A percentile compares a stretch with the other conserved stretches of the same genome.
phyloP scores from a whole-genome alignment of 805 yeast genomes.

The Nakazawaea wickerhamii region DNA sequence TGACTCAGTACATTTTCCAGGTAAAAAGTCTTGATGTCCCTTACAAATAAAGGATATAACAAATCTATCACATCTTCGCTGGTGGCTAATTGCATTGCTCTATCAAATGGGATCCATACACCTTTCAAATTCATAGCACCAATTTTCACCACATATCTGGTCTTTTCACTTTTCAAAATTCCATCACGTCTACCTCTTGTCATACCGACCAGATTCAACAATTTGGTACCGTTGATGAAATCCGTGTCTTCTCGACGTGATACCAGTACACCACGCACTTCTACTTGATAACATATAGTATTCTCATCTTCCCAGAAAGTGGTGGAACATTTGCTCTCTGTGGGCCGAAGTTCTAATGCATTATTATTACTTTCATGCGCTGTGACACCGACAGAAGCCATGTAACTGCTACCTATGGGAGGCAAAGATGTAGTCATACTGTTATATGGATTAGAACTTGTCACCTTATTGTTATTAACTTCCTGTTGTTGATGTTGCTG shows the following conservation, averaged over 20 bases:
- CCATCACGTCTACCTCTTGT: constrained; percentile 87
- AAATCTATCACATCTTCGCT: constrained; percentile 67
- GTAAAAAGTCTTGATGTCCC: constrained; percentile 50
- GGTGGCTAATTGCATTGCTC: constrained; percentile 78
- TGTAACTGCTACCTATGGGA: too few species aligned
- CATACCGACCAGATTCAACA: constrained; percentile 80
- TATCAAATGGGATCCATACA: constrained; percentile 84
- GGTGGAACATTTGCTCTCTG: constrained; percentile 5
- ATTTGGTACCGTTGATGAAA: constrained; percentile 82
- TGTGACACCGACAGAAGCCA: too few species aligned
- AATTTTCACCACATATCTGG: constrained; percentile 75
- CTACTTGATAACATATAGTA: constrained; percentile 80
- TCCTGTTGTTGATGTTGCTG: constrained; percentile 2
- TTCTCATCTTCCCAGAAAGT: constrained; percentile 77
- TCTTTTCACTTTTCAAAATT: constrained; percentile 68
- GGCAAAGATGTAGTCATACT: neutral
- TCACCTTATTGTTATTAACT: neutral
- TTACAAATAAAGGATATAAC: constrained; percentile 64
- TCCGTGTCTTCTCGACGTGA: constrained; percentile 82
- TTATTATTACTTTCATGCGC: too few species aligned
- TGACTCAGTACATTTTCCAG: constrained; percentile 7
- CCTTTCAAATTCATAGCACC: constrained; percentile 88
- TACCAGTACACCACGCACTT: constrained; percentile 73
- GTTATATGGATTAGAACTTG: neutral
- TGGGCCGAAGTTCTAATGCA: neutral